A percentile compares a stretch with the other conserved stretches of the same genome.
Conservation (phyloP, 1,284 basidiomycete species). For the Cryptococcus sp. region DNA sequence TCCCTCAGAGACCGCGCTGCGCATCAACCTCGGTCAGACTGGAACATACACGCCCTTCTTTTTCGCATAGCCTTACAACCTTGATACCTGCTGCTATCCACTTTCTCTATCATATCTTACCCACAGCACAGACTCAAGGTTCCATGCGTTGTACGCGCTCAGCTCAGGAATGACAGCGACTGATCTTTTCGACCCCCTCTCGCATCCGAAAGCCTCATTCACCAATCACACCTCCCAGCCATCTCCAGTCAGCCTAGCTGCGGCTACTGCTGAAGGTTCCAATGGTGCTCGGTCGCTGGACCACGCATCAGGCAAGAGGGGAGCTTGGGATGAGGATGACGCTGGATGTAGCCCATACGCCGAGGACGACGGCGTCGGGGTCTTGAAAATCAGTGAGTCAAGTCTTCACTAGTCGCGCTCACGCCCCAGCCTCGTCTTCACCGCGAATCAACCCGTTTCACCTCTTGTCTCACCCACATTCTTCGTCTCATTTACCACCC, state of each 20-base stretch:
- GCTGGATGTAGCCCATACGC: neutral
- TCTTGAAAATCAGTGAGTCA: constrained; percentile 14
- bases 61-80: neutral
- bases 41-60: constrained; percentile 1
- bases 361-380: constrained; percentile 6
- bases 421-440: constrained; percentile 15
- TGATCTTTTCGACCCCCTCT: constrained; percentile 11
- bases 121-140: too few relatives aligned
- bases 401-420: neutral
- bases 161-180: too few relatives aligned
- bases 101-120: neutral
- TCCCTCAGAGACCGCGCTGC: too few relatives aligned
- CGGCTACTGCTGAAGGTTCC: constrained; percentile 9
- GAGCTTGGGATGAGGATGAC: neutral
- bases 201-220: constrained; percentile 20
- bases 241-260: neutral
- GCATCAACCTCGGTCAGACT: neutral
- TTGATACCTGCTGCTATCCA: constrained; percentile 1
- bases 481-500: constrained; percentile 23
- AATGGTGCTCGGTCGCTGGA: constrained; percentile 14
- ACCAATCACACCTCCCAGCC: constrained; percentile 14
- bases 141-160: too few relatives aligned
- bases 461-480: constrained; percentile 33
- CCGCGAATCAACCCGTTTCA: constrained; percentile 44
- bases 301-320: neutral